Base-by-base conservation (phyloP, 2,329 filamentous ascomycete species). In the Teratosphaeria destructans region DNA sequence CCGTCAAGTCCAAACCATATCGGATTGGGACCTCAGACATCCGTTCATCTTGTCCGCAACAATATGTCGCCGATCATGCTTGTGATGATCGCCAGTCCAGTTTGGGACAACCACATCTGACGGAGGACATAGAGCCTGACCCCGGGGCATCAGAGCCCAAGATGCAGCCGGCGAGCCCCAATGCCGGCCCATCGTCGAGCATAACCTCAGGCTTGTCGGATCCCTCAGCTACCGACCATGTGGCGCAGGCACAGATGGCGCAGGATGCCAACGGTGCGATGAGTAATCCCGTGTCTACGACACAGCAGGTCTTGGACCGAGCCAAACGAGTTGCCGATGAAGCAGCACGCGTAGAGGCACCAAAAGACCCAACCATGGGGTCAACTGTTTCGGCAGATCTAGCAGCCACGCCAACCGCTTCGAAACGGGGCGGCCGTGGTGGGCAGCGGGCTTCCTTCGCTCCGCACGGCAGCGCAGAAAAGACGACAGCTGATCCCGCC, bases 251-350 rank as follows among this genome's bases (percentile, higher is more conserved):
- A 49, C 43, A 49, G 19, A 64, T 68, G 49, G 67, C 61, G 57
- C 62, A 63, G 5, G 68, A 66, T 16, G 68, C 69, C 55, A 67
- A 23, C 1, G 19, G 8, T 23, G 16, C 43, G 23, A 8, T 19
- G 16, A n/a, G 23, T 5, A 5, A 49, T 19, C 6, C n/a, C 5
- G n/a, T 49, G 5, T n/a, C 43, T 23, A 23, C 43, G 5, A 19
- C 43, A 19, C n/a, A 49, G 16, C 16, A 49, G 19, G 43, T 23
- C 16, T n/a, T 23, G 43, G 19, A 49, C 16, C 8, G 5, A 19
- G 43, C 43, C 43, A 49, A 49, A 49, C n/a, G 16, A 49, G 16
- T 49, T 7, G n/a, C 19, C n/a, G n/a, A 3, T 49, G 43, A 23
- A 23, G 19, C 43, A 49, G n/a, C 43, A n/a, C 23, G 43, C 43